These are phyloP conservation scores for Apiotrichum montevideense DNA, from an alignment of 1,284 basidiomycete genomes.

Conservation along the genomic window DNA sequence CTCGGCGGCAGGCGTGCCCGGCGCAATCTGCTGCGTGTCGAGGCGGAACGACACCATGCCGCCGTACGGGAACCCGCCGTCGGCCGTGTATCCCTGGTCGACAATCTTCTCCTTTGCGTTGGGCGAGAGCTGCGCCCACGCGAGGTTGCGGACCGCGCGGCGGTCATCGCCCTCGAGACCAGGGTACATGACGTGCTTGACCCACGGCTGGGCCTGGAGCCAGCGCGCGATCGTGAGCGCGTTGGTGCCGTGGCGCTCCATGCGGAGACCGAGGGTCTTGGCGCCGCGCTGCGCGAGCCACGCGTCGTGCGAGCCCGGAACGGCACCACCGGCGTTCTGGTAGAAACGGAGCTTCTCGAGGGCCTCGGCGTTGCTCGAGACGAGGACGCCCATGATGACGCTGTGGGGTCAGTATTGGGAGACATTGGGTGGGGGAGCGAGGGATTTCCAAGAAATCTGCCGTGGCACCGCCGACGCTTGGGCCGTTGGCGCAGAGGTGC, in stretches of 20 bases:
- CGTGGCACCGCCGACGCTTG: no score
- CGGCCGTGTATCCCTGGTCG: conserved; percentile 34
- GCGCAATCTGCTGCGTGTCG: conserved; percentile 11
- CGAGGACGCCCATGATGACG: conserved; percentile 77
- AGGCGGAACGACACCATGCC: conserved; percentile 55
- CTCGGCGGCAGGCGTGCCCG: conserved; percentile 5
- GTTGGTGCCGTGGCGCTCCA: conserved; percentile 79
- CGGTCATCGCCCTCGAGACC: conserved; percentile 54
- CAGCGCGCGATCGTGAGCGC: conserved; percentile 69
- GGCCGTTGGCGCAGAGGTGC: no score
- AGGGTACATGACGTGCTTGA: conserved; percentile 79
- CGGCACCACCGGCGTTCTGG: conserved; percentile 81
- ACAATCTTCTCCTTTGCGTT: conserved; percentile 12
- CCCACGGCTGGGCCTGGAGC: conserved; percentile 55
- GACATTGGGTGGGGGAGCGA: no score
- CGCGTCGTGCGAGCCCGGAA: conserved; percentile 81
- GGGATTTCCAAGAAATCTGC: no score
- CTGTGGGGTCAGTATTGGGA: no score
- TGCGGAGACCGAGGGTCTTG: conserved; percentile 83
- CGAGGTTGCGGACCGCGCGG: conserved; percentile 12
- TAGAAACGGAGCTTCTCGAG: conserved; percentile 63
- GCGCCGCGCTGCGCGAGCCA: conserved; percentile 87
- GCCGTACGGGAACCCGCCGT: conserved; percentile 65
- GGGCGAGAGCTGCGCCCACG: conserved; percentile 12
- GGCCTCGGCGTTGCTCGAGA: conserved; percentile 48